Conservation (phyloP, 768 basidiomycete species). For the Tulasnella sp. region DNA sequence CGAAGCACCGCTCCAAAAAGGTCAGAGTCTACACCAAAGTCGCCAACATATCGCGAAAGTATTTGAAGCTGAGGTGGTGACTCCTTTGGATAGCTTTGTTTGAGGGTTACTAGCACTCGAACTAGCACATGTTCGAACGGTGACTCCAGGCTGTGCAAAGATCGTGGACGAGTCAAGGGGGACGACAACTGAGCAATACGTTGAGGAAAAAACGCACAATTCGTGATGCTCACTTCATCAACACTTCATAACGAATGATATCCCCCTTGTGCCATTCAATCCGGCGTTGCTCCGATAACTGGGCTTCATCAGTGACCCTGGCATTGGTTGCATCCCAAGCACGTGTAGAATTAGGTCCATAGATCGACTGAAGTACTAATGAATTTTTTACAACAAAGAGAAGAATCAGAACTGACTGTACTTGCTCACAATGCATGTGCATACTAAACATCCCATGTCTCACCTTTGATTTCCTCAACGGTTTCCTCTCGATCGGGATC, state of each 20-base stretch:
- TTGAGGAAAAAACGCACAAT: background rate
- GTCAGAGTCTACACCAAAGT: slow-evolving; percentile 56
- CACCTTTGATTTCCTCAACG: slow-evolving; percentile 38
- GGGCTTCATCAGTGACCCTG: slow-evolving; percentile 22
- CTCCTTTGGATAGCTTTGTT: slow-evolving; percentile 45
- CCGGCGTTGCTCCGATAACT: slow-evolving; percentile 20
- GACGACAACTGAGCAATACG: slow-evolving; percentile 37
- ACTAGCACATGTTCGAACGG: slow-evolving; percentile 29
- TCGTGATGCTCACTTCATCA: slow-evolving; percentile 42
- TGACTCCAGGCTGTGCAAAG: slow-evolving; percentile 34
- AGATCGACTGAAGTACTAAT: slow-evolving; percentile 68
- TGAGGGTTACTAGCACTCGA: slow-evolving; percentile 34
- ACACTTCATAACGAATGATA: slow-evolving; percentile 50
- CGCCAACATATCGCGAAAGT: slow-evolving; percentile 68
- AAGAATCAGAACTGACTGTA: background rate
- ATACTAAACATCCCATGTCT: background rate
- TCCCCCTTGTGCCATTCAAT: slow-evolving; percentile 21
- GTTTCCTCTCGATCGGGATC: slow-evolving; percentile 32
- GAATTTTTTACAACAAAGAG: background rate
- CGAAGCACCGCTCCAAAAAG: slow-evolving; percentile 68
- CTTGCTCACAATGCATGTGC: slow-evolving; percentile 7
- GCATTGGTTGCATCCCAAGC: slow-evolving; percentile 31
- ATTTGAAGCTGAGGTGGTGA: slow-evolving; percentile 74
- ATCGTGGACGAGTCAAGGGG: slow-evolving; percentile 29
- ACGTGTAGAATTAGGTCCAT: slow-evolving; percentile 53